Evolutionary conservation across 129 eudicot genomes (phyloP).

Genomic region (Pulicaria dysenterica): DNA sequence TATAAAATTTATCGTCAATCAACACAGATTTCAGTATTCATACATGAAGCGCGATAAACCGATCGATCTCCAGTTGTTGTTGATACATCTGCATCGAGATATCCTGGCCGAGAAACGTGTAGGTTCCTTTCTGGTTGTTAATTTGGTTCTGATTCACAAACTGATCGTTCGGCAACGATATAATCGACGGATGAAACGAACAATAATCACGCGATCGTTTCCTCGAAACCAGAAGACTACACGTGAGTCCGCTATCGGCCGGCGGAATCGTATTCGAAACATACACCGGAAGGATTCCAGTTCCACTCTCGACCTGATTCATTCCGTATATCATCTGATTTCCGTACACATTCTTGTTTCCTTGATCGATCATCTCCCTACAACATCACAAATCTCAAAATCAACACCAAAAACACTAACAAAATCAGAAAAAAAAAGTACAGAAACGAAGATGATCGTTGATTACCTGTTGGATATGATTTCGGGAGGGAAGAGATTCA

Average conservation of each 20-base stretch:
- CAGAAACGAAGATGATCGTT: background rate
- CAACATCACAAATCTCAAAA: background rate
- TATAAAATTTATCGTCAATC: no score
- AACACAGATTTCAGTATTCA: background rate
- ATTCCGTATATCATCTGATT: conserved; percentile 36
- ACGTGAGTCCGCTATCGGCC: conserved; percentile 63
- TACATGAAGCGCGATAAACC: conserved; percentile 46
- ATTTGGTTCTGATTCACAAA: conserved; percentile 24
- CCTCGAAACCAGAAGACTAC: conserved; percentile 51
- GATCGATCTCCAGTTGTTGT: conserved; percentile 66
- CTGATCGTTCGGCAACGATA: conserved; percentile 29
- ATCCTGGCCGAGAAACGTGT: conserved; percentile 76
- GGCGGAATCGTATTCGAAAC: conserved; percentile 39
- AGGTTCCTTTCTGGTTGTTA: conserved; percentile 24
- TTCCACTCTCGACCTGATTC: conserved; percentile 42
- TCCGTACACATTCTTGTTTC: conserved; percentile 37
- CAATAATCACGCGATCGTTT: conserved; percentile 55
- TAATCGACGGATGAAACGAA: conserved; percentile 31
- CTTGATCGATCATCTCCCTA: conserved; percentile 51
- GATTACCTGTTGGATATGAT: conserved; percentile 44
- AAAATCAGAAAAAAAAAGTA: background rate
- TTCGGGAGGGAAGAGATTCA: conserved; percentile 48
- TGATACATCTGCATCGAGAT: conserved; percentile 57
- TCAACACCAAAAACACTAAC: background rate
- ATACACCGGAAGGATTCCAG: conserved; percentile 47